These are phyloP conservation scores for Fusarium sarcochroum DNA, from an alignment of 2,329 filamentous ascomycete genomes.

Conservation along the genomic window DNA sequence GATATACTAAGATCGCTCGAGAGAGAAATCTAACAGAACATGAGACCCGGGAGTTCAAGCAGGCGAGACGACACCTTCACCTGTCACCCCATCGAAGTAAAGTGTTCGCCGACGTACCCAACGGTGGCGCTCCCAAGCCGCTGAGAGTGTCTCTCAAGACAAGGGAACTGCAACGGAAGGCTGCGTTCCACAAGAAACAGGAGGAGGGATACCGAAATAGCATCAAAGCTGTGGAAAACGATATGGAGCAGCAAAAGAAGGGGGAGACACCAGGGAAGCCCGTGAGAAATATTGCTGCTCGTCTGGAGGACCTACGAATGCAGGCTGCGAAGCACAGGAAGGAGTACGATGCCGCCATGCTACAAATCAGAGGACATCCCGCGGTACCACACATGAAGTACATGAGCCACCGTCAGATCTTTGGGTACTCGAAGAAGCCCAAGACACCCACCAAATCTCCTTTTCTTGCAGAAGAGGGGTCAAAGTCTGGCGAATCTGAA, in stretches of 20 bases:
- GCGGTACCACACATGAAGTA: constrained; percentile 50
- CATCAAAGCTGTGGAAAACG: constrained; percentile 32
- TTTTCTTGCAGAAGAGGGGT: constrained; percentile 9
- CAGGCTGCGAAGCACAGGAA: constrained; percentile 47
- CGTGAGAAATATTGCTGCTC: constrained; percentile 19
- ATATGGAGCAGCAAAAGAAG: constrained; percentile 13
- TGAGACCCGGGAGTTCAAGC: constrained; percentile 54
- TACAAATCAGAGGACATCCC: constrained; percentile 47
- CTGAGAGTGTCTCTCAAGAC: constrained; percentile 41
- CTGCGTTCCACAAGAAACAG: constrained; percentile 51
- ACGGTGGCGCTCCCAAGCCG: constrained; percentile 35
- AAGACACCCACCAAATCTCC: constrained; percentile 37
- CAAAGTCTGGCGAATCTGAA: neutral
- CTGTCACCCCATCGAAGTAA: constrained; percentile 50
- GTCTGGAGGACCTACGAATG: constrained; percentile 44
- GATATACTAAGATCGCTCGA: constrained; percentile 50
- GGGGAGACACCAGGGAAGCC: neutral
- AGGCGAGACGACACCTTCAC: constrained; percentile 52
- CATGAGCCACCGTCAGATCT: constrained; percentile 49
- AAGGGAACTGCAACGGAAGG: constrained; percentile 47
- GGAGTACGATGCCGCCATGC: constrained; percentile 48
- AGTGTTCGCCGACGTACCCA: constrained; percentile 37
- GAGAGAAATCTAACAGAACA: constrained; percentile 51
- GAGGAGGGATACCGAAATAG: constrained; percentile 49
- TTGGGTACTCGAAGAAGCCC: constrained; percentile 44